Base-by-base conservation (phyloP, 2,329 filamentous ascomycete species). In the Trichoderma guizhouense region DNA sequence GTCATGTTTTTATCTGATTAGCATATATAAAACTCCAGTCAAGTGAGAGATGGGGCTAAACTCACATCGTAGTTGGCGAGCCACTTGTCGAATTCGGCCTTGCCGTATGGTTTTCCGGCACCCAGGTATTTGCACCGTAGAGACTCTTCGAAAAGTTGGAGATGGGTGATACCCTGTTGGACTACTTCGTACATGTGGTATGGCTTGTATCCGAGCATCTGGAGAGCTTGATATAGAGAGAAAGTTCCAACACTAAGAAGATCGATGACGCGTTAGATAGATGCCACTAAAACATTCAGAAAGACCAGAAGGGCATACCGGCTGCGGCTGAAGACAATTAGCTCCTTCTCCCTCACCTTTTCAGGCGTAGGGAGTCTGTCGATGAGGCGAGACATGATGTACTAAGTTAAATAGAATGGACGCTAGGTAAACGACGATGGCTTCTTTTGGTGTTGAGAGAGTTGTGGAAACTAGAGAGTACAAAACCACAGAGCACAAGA, bases 31-130 rank as follows among this genome's bases (percentile, higher is more conserved):
- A 28, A 2, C n/a, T 1, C 14, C 15, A 15, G 5, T n/a, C 2
- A 5, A 14, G 0, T 1, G 60, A 18, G 32, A 7, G 3, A 8
- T 21, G 30, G 47, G 34, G 11, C 3, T 11, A 24, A 24, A 70
- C 78, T 67, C 74, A 82, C 82, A 70, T 82, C 81, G 58, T 82
- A 82, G 26, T 80, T 76, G 30, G 79, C 79, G 30, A 82, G 79
- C 78, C 81, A 82, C 74, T 82, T 83, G 72, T 83, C 81, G 58
- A 82, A 83, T 55, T 83, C 82, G 12, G 74, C 75, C 21, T 79
- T 78, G 51, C 76, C 77, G 67, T 82, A 82, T 7, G 76, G 79
- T 61, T 79, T 76, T 51, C 75, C 76, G 21, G 76, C 43, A 73
- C 77, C 75, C 60, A 74, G 72, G 26, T 78, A 74, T 30, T 81